A percentile compares a stretch with the other conserved stretches of the same genome.
Conservation (phyloP, 441 rosid species). For the Flueggea neowawraea region DNA sequence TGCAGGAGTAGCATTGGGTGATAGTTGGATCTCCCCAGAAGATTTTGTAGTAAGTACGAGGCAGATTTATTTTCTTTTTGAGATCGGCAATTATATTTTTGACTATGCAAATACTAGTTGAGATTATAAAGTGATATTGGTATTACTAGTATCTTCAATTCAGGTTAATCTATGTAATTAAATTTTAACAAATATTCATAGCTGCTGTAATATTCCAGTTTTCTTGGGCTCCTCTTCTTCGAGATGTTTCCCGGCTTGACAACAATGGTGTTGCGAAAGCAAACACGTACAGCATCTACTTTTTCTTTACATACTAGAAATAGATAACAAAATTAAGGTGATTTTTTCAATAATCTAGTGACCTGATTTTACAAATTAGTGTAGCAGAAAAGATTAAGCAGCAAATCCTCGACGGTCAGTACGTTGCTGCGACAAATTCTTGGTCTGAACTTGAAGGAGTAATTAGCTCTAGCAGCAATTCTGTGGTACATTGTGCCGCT, state of each 20-base stretch:
- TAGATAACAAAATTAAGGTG: too few relatives aligned
- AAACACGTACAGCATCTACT: slow-evolving; percentile 39
- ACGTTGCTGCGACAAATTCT: slow-evolving; percentile 47
- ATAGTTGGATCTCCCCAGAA: slow-evolving; percentile 93
- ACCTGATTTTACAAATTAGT: slow-evolving; percentile 6
- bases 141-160: too few relatives aligned
- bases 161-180: background rate
- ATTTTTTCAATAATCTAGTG: too few relatives aligned
- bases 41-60: slow-evolving; percentile 68
- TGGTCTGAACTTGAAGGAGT: slow-evolving; percentile 55
- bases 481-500: slow-evolving; percentile 44
- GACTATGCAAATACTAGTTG: too few relatives aligned
- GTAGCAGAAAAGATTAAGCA: slow-evolving; percentile 55
- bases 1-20: slow-evolving; percentile 73
- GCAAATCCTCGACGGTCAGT: slow-evolving; percentile 45
- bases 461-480: slow-evolving; percentile 38
- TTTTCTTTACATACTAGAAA: too few relatives aligned
- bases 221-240: slow-evolving; percentile 90
- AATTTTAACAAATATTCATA: background rate
- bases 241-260: slow-evolving; percentile 65
- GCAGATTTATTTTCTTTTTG: background rate
- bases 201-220: slow-evolving; percentile 29
- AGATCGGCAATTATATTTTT: too few relatives aligned
- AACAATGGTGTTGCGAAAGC: slow-evolving; percentile 43
- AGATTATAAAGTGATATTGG: too few relatives aligned